A percentile compares a stretch with the other conserved stretches of the same genome.
Evolutionary conservation across 495 filamentous ascomycete genomes (phyloP).

Genomic region (Acidiella bohemica): DNA sequence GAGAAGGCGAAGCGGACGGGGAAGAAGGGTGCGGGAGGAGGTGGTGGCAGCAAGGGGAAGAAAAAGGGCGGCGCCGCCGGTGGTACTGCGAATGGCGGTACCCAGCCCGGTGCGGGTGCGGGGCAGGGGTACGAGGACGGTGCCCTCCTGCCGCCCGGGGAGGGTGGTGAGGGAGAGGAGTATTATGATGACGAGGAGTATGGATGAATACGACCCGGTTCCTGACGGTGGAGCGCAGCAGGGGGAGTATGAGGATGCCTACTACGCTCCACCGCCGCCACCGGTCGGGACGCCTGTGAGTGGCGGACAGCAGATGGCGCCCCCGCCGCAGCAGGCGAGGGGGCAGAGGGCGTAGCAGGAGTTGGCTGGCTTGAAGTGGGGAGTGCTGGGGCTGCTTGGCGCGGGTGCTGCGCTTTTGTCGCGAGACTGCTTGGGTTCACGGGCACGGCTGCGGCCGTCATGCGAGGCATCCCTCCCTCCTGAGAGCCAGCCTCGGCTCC

Average conservation of each 20-base stretch:
- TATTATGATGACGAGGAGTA: background rate
- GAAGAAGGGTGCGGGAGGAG: constrained; percentile 63
- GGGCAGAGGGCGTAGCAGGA: too few relatives aligned
- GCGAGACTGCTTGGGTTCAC: too few relatives aligned
- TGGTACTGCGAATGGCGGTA: background rate
- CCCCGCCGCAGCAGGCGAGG: too few relatives aligned
- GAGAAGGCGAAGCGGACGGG: constrained; percentile 95
- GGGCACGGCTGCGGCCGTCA: too few relatives aligned
- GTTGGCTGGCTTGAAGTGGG: too few relatives aligned
- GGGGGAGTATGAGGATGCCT: background rate
- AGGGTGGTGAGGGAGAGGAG: background rate
- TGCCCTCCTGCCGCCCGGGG: background rate
- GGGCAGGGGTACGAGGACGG: background rate
- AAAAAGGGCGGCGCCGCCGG: background rate
- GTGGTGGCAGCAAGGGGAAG: constrained; percentile 24
- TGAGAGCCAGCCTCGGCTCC: too few relatives aligned
- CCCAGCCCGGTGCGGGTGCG: background rate
- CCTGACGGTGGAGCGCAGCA: background rate
- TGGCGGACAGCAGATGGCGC: too few relatives aligned
- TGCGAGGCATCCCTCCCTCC: too few relatives aligned
- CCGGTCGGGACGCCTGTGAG: background rate
- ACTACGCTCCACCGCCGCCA: background rate
- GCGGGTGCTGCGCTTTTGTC: too few relatives aligned
- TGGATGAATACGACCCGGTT: background rate
- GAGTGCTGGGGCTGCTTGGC: too few relatives aligned